phyloP scores from a whole-genome alignment of 768 basidiomycete species.

The Mycena chlorophos region DNA sequence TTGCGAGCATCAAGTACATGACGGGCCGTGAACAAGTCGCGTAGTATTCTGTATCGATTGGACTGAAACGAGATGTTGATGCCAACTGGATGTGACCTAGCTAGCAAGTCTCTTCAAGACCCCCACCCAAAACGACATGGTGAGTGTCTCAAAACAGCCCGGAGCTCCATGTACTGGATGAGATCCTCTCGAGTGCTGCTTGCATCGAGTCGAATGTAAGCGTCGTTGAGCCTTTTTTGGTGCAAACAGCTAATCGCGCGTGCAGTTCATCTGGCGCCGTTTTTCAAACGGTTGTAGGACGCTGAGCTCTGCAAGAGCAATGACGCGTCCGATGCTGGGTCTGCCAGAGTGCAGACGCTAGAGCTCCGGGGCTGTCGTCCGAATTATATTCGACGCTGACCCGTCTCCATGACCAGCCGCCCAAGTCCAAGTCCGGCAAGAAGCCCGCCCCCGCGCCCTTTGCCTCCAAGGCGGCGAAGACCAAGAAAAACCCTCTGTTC shows the following conservation, averaged over 20 bases:
- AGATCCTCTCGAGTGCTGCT: constrained; percentile 31
- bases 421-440: constrained; percentile 73
- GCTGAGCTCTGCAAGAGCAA: constrained; percentile 47
- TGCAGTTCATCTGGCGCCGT: neutral
- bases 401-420: constrained; percentile 95
- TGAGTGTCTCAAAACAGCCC: constrained; percentile 40
- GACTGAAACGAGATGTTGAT: neutral
- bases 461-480: constrained; percentile 71
- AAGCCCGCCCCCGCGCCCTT: constrained; percentile 85
- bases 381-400: constrained; percentile 37
- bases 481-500: constrained; percentile 94
- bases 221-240: constrained; percentile 38
- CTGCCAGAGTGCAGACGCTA: constrained; percentile 42
- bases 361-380: constrained; percentile 55
- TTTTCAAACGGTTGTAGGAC: neutral
- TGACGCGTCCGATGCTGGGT: constrained; percentile 44
- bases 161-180: constrained; percentile 42
- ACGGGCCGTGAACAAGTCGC: constrained; percentile 20
- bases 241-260: too few species aligned
- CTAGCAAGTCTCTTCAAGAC: constrained; percentile 14
- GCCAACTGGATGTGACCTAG: neutral
- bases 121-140: constrained; percentile 49
- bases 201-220: constrained; percentile 56
- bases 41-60: neutral
- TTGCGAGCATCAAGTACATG: constrained; percentile 27